Conservation (phyloP, 345 rosid species). For the Adansonia digitata region DNA sequence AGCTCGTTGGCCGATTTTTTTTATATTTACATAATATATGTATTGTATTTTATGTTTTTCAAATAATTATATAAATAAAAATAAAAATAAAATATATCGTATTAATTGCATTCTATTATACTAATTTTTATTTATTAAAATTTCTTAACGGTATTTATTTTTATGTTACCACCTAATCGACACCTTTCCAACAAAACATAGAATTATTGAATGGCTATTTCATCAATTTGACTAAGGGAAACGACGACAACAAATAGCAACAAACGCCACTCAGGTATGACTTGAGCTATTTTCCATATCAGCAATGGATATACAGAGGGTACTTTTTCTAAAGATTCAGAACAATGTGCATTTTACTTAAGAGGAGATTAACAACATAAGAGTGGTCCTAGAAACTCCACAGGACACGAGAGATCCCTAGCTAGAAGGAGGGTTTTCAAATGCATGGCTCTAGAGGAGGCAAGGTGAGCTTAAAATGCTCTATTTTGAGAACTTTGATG, state of each 20-base stretch:
- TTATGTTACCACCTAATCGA: not conserved
- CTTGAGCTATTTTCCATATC: not conserved
- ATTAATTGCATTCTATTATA: no score
- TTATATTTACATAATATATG: no score
- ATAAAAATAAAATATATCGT: no score
- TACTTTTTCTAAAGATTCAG: not conserved
- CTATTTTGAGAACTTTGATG: constrained; percentile 47
- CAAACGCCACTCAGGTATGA: not conserved
- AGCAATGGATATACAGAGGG: not conserved
- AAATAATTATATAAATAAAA: no score
- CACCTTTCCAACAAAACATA: not conserved
- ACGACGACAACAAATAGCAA: not conserved
- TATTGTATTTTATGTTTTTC: no score
- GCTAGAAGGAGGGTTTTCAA: constrained; percentile 20
- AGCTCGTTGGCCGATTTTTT: not conserved
- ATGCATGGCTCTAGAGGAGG: constrained; percentile 38
- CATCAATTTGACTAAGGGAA: not conserved
- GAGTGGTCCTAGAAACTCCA: constrained; percentile 36
- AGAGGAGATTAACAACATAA: not conserved
- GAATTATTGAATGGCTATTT: not conserved
- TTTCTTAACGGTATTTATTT: not conserved
- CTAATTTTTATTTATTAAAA: no score
- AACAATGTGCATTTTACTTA: not conserved
- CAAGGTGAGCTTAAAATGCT: constrained; percentile 38
- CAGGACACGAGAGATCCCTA: constrained; percentile 46